Evolutionary conservation across 305 asterid genomes (phyloP).

Genomic region (Fraxinus greggii): DNA sequence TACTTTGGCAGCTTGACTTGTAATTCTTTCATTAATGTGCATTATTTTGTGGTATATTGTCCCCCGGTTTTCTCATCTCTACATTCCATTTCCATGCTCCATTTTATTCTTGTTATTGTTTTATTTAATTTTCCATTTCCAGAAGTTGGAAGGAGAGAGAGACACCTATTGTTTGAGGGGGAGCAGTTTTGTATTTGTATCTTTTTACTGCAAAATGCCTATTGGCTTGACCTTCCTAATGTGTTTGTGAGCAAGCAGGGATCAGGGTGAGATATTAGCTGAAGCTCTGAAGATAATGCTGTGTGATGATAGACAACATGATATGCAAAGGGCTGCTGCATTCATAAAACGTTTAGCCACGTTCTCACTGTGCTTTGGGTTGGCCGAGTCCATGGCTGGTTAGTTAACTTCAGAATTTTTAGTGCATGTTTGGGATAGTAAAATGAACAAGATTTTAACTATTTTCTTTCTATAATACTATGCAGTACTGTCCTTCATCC

Average conservation of each 20-base stretch:
- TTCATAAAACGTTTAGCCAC: conserved; percentile 82
- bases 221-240: conserved; percentile 11
- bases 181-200: background rate
- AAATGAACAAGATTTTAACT: background rate
- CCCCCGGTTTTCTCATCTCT: background rate
- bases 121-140: background rate
- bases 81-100: background rate
- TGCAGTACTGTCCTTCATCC: background rate
- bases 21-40: background rate
- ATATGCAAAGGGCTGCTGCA: conserved; percentile 97
- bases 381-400: conserved; percentile 95
- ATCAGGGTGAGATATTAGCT: conserved; percentile 76
- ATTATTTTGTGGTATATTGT: background rate
- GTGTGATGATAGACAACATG: conserved; percentile 92
- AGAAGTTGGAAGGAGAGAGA: background rate
- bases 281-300: conserved; percentile 91
- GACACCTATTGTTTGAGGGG: background rate
- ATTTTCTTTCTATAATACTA: background rate
- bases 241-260: conserved; percentile 54
- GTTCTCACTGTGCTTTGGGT: conserved; percentile 70
- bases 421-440: background rate
- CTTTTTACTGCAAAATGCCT: background rate
- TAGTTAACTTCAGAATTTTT: conserved; percentile 6
- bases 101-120: background rate
- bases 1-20: background rate